A percentile compares a stretch with the other conserved stretches of the same genome.
These are phyloP conservation scores for Xylariaceae sp. DNA, from an alignment of 2,329 filamentous ascomycete species.

Conservation along the genomic window DNA sequence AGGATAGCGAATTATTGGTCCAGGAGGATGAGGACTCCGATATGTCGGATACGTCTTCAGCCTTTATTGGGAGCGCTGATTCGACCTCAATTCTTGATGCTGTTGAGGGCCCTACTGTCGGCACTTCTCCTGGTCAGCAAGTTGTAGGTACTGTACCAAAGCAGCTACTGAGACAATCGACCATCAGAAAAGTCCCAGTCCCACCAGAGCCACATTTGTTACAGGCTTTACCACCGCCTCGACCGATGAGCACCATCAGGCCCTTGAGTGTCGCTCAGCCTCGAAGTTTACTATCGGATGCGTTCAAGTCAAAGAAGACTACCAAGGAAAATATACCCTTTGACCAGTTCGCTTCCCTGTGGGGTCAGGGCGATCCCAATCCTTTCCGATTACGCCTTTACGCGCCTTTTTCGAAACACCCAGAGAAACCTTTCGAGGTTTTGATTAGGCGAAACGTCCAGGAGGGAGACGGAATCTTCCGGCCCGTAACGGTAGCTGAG, in stretches of 20 bases:
- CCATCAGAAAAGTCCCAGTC: slow-evolving; percentile 58
- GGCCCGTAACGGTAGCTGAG: slow-evolving; percentile 68
- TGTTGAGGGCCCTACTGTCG: slow-evolving; percentile 55
- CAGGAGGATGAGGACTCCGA: slow-evolving; percentile 53
- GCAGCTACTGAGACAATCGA: slow-evolving; percentile 58
- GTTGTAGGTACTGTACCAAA: slow-evolving; percentile 62
- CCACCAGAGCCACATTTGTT: slow-evolving; percentile 54
- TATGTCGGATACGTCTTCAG: slow-evolving; percentile 58
- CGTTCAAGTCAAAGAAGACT: slow-evolving; percentile 68
- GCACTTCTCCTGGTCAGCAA: slow-evolving; percentile 51
- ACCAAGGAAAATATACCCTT: slow-evolving; percentile 66
- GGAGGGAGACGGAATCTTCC: slow-evolving; percentile 58
- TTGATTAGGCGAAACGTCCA: slow-evolving; percentile 66
- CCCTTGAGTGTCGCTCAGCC: slow-evolving; percentile 65
- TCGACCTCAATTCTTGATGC: slow-evolving; percentile 67
- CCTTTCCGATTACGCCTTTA: slow-evolving; percentile 75
- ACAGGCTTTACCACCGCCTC: slow-evolving; percentile 65
- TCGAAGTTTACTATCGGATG: slow-evolving; percentile 66
- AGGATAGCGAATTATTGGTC: slow-evolving; percentile 49
- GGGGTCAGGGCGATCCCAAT: slow-evolving; percentile 72
- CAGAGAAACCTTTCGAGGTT: slow-evolving; percentile 65
- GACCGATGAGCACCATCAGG: slow-evolving; percentile 60
- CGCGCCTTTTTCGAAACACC: slow-evolving; percentile 63
- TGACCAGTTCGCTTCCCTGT: slow-evolving; percentile 70
- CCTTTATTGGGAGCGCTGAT: slow-evolving; percentile 64